Evolutionary conservation across 2,329 filamentous ascomycete species (phyloP).

Genomic region (Colletotrichum sp.): DNA sequence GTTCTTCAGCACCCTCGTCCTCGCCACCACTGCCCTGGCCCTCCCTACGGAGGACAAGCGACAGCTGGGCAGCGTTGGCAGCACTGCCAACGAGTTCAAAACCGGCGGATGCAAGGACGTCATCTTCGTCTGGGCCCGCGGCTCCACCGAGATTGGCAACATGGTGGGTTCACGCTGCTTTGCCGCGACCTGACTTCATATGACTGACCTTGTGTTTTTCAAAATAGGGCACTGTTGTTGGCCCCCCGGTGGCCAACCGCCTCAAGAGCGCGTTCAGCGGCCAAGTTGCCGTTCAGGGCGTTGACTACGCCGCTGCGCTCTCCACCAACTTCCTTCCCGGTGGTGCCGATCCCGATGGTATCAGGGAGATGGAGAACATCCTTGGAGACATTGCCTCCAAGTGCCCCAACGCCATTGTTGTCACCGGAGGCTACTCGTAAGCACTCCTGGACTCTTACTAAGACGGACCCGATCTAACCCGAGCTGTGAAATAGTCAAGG

Average conservation of each 20-base stretch:
- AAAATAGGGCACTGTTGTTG: conserved; percentile 16
- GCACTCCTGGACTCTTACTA: rapidly evolving
- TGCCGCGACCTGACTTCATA: background rate
- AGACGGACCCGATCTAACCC: background rate
- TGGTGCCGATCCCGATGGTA: conserved; percentile 32
- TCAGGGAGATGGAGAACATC: conserved; percentile 30
- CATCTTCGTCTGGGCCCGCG: conserved; percentile 25
- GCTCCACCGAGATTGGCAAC: conserved; percentile 24
- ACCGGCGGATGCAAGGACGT: conserved; percentile 23
- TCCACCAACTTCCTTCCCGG: conserved; percentile 30
- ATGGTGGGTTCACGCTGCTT: conserved; percentile 6
- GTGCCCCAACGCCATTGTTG: conserved; percentile 36
- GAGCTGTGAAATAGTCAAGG: conserved; percentile 29
- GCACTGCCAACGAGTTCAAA: conserved; percentile 23
- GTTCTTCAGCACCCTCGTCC: conserved; percentile 3
- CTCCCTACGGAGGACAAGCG: conserved; percentile 6
- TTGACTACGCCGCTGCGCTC: conserved; percentile 37
- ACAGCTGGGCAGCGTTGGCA: conserved; percentile 1
- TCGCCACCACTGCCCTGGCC: conserved; percentile 15
- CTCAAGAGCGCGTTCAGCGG: conserved; percentile 20
- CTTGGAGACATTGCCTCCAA: conserved; percentile 35
- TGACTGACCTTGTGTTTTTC: background rate
- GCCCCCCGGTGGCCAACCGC: conserved; percentile 13
- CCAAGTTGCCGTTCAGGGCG: conserved; percentile 24
- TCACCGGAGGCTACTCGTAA: conserved; percentile 37